phyloP scores from a whole-genome alignment of 108 stramenopile species.

The Skeletonema menzelii region DNA sequence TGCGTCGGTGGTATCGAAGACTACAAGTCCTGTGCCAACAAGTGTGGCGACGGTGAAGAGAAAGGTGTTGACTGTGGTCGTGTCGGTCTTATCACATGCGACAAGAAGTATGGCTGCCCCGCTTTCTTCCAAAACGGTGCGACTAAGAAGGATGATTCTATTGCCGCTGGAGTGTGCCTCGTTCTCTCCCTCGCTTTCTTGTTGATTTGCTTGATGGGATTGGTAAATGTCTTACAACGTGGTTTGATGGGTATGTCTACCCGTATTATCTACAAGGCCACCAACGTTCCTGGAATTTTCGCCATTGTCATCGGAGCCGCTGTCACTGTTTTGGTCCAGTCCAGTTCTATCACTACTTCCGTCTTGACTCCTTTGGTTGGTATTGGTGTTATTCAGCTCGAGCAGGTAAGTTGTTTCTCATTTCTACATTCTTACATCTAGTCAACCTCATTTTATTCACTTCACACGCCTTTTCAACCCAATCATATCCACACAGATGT shows the following conservation, averaged over 20 bases:
- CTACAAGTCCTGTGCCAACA: slow-evolving; percentile 48
- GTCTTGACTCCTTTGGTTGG: slow-evolving; percentile 85
- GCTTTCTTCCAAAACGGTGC: slow-evolving; percentile 80
- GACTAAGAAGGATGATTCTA: slow-evolving; percentile 54
- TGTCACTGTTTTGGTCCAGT: slow-evolving; percentile 84
- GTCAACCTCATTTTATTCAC: no score
- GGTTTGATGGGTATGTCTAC: slow-evolving; percentile 78
- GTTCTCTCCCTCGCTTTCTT: slow-evolving; percentile 72
- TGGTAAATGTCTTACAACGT: slow-evolving; percentile 79
- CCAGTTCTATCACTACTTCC: slow-evolving; percentile 77
- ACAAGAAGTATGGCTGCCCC: slow-evolving; percentile 64
- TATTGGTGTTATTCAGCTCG: slow-evolving; percentile 62
- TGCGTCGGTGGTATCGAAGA: slow-evolving; percentile 50
- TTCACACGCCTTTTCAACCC: no score
- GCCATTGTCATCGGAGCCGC: slow-evolving; percentile 79
- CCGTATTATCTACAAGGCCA: slow-evolving; percentile 85
- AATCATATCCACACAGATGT: slow-evolving; percentile 50
- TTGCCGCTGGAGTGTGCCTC: slow-evolving; percentile 73
- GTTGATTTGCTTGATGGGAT: slow-evolving; percentile 72
- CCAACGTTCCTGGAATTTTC: slow-evolving; percentile 81
- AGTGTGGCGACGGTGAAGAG: slow-evolving; percentile 13
- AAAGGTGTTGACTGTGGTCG: slow-evolving; percentile 28
- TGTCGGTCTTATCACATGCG: slow-evolving; percentile 75
- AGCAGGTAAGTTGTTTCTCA: slow-evolving; percentile 29
- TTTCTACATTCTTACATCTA: not conserved